Evolutionary conservation across 2,329 filamentous ascomycete species (phyloP), one percentile per base, ranked within the genome.

Genomic region (Aureobasidium zeae): DNA sequence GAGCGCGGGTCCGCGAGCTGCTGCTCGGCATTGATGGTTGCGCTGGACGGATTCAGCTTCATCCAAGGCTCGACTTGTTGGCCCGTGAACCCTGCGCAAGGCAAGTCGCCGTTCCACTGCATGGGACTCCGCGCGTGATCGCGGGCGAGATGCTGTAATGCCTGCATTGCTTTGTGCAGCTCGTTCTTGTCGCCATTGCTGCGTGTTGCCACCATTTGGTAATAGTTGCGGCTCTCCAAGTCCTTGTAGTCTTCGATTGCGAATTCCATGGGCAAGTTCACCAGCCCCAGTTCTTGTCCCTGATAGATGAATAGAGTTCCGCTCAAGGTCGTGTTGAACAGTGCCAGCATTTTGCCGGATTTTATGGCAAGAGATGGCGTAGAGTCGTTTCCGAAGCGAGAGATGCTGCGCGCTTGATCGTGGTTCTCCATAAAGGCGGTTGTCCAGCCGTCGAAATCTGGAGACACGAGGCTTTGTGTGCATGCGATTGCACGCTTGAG

Each of bases 121-220:
- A 86, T 78, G 0, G 81, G 81, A 1, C 77, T 76, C 41, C 81
- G 69, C 6, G 74, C 76, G 58, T 86, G 82, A 60, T 86, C 81
- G 20, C 81, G 57, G 4, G 71, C 74, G 56, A 75, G 76, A 50
- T 67, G 66, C 50, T 73, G 71, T 52, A 77, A 19, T 9, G 41
- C 50, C 4, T 25, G 24, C 36, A 45, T 32, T n/a, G 44, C 50
- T 26, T 48, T 46, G n/a, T 30, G 28, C 47, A 51, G 41, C 26
- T 49, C 29, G 2, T 45, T 41, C 7, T 48, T 49, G 42, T 69
- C 65, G 1, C 67, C 52, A 17, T 55, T 47, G 11, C 53, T 52
- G 6, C 52, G 63, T n/a, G 58, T 55, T 1, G 62, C 48, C 0
- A 68, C 65, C 11, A 69, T 68, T 0, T 67, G 62, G 55, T 71